phyloP scores from a whole-genome alignment of 345 rosid genomes.

The Citrus unshiu region DNA sequence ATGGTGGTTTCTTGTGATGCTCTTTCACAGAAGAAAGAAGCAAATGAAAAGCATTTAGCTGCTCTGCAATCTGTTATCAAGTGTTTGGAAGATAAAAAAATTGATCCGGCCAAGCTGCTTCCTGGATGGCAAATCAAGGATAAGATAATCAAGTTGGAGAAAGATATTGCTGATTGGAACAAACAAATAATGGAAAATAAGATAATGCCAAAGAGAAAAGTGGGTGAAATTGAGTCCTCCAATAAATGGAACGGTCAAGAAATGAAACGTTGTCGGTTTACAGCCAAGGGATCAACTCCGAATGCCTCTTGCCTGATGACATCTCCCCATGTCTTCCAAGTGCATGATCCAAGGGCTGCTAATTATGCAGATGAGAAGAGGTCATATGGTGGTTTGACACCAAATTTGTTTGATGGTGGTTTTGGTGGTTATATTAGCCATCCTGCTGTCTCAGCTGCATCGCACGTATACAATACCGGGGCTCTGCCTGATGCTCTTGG shows the following conservation, averaged over 20 bases:
- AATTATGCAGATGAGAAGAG: slow-evolving; percentile 22
- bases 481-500: slow-evolving; percentile 34
- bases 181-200: slow-evolving; percentile 30
- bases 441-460: slow-evolving; percentile 33
- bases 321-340: slow-evolving; percentile 29
- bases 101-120: slow-evolving; percentile 45
- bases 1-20: not conserved
- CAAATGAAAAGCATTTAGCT: slow-evolving; percentile 42
- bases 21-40: slow-evolving; percentile 59
- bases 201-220: slow-evolving; percentile 39
- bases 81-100: slow-evolving; percentile 51
- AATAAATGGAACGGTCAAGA: slow-evolving; percentile 35
- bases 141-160: slow-evolving; percentile 43
- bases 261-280: slow-evolving; percentile 41
- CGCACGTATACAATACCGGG: slow-evolving; percentile 31
- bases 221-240: slow-evolving; percentile 30
- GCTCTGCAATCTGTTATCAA: slow-evolving; percentile 42
- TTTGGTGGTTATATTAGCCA: slow-evolving; percentile 40
- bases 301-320: slow-evolving; percentile 28
- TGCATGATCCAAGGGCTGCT: slow-evolving; percentile 37
- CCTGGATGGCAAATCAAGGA: slow-evolving; percentile 57
- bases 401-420: slow-evolving; percentile 30
- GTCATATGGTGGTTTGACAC: slow-evolving; percentile 18
- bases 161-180: slow-evolving; percentile 41
- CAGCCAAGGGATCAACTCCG: slow-evolving; percentile 30